Evolutionary conservation across 2,329 filamentous ascomycete species (phyloP), one percentile per base, ranked within the genome.

Genomic region (Ceratocystis variospora): DNA sequence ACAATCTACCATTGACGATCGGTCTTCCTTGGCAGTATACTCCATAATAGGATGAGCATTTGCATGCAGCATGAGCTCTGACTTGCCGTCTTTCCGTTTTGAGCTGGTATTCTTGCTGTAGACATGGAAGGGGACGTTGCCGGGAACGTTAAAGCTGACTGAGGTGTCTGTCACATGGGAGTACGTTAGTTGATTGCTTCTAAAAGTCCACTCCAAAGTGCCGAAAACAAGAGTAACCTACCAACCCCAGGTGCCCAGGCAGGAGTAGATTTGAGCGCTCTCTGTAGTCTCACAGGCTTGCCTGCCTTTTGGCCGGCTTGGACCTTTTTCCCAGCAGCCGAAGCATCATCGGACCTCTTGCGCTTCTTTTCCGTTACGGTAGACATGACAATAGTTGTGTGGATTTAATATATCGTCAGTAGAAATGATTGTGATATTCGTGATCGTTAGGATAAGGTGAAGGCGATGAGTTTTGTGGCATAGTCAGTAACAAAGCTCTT

Each of bases 21-120:
- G 37, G 1, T 72, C 72, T 53, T 76, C 76, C 71, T 80, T 79
- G 33, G 78, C 83, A 5, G 79, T 84, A 70, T 85, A 87, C 71
- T 86, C 81, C 48, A 87, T 73, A 50, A 78, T 83, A 37, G 75
- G 78, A 73, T 87, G 82, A 59, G 76, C 76, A 3, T 78, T 78
- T 7, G 83, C 84, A 72, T 86, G 82, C 55, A 87, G 75, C 0
- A 86, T 72, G 12, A 87, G 75, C 70, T 83, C 81, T 65, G 77
- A 70, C 71, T 75, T 68, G 71, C 71, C 70, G n/a, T 75, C 73
- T 66, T 77, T 75, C 70, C 73, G 70, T 72, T 75, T 70, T 17
- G 63, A 66, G 64, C 55, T 22, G 31, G 48, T 61, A 44, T 73
- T 74, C 65, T 76, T 79, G 44, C 76, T 74, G 71, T 81, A 85